phyloP scores from a whole-genome alignment of 1,139 yeast genomes.

The Diutina sp. region DNA sequence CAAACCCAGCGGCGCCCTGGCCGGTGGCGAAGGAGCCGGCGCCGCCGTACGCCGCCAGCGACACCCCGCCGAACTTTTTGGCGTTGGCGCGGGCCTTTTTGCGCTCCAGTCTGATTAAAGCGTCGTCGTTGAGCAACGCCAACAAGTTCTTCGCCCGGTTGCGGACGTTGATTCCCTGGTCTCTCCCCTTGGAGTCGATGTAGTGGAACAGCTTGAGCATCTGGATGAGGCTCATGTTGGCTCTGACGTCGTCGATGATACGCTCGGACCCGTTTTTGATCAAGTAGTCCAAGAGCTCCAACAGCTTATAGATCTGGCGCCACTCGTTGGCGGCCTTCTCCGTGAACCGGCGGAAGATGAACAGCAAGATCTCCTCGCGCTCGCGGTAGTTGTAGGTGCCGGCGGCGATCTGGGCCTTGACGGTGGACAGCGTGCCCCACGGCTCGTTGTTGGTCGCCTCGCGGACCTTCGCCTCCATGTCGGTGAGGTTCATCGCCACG shows the following conservation, averaged over 20 bases:
- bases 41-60: conserved; percentile 40
- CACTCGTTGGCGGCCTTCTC: conserved; percentile 94
- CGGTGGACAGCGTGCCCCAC: conserved; percentile 94
- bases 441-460: conserved; percentile 98
- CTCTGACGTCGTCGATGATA: conserved; percentile 87
- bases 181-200: conserved; percentile 87
- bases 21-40: conserved; percentile 8
- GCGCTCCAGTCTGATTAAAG: conserved; percentile 67
- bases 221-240: conserved; percentile 69
- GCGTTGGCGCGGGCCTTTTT: conserved; percentile 79
- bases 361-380: conserved; percentile 62
- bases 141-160: conserved; percentile 75
- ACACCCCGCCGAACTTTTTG: conserved; percentile 67
- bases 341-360: conserved; percentile 71
- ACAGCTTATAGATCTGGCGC: conserved; percentile 93
- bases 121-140: conserved; percentile 64
- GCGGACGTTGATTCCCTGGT: conserved; percentile 92
- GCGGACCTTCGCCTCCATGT: conserved; percentile 90
- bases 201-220: conserved; percentile 92
- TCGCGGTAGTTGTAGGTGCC: conserved; percentile 86
- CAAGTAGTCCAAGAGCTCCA: conserved; percentile 82
- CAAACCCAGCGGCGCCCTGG: background rate
- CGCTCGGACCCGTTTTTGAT: conserved; percentile 90
- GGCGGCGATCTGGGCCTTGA: conserved; percentile 90
- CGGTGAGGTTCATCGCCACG: conserved; percentile 85